Conservation (phyloP, 2,329 filamentous ascomycete genomes). For the Immersiporthe knoxdaviesiana region DNA sequence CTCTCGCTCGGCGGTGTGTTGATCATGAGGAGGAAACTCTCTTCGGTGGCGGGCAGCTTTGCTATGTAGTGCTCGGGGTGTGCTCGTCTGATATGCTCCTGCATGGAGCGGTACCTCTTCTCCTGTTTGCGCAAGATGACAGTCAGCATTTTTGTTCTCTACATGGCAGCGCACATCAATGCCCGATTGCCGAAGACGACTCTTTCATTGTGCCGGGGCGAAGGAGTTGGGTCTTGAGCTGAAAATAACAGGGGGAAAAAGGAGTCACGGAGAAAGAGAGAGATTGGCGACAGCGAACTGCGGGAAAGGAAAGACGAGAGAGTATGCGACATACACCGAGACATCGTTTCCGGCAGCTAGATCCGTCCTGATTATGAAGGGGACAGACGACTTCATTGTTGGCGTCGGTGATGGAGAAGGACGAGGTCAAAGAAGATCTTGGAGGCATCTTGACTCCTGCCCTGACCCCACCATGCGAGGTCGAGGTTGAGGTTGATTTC, state of each 20-base stretch:
- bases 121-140: slow-evolving; percentile 35
- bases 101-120: slow-evolving; percentile 86
- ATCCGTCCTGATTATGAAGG: slow-evolving; percentile 92
- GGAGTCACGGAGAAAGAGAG: slow-evolving; percentile 11
- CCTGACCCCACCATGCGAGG: slow-evolving; percentile 60
- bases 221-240: background rate
- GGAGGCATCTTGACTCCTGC: slow-evolving; percentile 71
- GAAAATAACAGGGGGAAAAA: too few relatives aligned
- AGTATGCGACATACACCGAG: slow-evolving; percentile 76
- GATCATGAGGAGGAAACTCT: slow-evolving; percentile 97
- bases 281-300: background rate
- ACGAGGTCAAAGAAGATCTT: slow-evolving; percentile 82
- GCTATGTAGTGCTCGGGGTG: slow-evolving; percentile 98
- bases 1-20: slow-evolving; percentile 72
- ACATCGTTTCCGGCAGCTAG: slow-evolving; percentile 95
- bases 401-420: slow-evolving; percentile 88
- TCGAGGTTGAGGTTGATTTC: slow-evolving; percentile 33
- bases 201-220: background rate
- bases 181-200: background rate
- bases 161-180: background rate
- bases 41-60: slow-evolving; percentile 96
- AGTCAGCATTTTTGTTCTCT: slow-evolving; percentile 32
- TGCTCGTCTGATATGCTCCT: slow-evolving; percentile 97
- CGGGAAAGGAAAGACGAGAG: slow-evolving; percentile 19
- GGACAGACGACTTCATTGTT: slow-evolving; percentile 98